phyloP scores from a whole-genome alignment of 129 eudicot species.

The Gnaphalium uliginosum region DNA sequence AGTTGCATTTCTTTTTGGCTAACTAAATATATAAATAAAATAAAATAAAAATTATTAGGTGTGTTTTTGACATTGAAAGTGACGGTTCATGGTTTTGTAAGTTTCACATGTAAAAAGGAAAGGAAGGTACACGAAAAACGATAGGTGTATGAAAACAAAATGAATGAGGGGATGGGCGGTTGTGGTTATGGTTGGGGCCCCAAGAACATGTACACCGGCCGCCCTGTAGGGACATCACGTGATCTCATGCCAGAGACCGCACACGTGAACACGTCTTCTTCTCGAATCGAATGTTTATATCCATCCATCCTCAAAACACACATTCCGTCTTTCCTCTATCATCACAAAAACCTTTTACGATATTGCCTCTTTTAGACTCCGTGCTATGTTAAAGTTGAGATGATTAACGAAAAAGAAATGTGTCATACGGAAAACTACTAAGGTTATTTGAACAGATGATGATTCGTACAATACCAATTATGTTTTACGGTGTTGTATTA shows the following conservation, averaged over 20 bases:
- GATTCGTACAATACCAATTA: too few species aligned
- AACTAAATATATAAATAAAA: not conserved
- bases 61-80: conserved; percentile 14
- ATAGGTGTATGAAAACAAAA: conserved; percentile 13
- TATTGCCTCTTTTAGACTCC: too few species aligned
- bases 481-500: too few species aligned
- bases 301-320: not conserved
- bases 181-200: conserved; percentile 17
- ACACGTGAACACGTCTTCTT: conserved; percentile 43
- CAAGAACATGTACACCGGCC: conserved; percentile 39
- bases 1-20: too few species aligned
- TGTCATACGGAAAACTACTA: too few species aligned
- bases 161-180: not conserved
- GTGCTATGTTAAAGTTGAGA: too few species aligned
- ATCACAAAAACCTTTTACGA: not conserved
- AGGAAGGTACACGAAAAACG: conserved; percentile 1
- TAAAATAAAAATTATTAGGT: too few species aligned
- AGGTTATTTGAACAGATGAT: too few species aligned
- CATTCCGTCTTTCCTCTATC: not conserved
- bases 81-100: conserved; percentile 28
- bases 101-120: conserved; percentile 6
- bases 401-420: too few species aligned
- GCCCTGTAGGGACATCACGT: conserved; percentile 40
- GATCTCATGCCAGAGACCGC: conserved; percentile 23
- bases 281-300: conserved; percentile 23